phyloP scores from a whole-genome alignment of 139 green algal species.

The Chloropicon primus region DNA sequence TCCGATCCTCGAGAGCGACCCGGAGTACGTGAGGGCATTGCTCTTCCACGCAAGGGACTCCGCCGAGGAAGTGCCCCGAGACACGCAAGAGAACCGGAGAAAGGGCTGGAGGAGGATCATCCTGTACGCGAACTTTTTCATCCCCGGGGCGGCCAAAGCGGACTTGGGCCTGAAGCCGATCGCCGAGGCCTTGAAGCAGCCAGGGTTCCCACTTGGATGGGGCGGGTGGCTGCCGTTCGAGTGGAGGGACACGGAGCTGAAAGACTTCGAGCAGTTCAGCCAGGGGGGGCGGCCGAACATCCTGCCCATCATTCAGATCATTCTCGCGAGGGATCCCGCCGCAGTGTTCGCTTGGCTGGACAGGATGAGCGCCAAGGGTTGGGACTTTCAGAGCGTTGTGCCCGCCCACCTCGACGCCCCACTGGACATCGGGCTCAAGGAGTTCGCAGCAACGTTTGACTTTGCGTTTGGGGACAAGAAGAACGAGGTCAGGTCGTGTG shows the following conservation, averaged over 20 bases:
- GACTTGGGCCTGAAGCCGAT: neutral
- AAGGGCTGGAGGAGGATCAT: slow-evolving; percentile 22
- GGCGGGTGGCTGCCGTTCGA: neutral
- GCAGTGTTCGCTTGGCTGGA: slow-evolving; percentile 9
- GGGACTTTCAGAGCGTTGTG: slow-evolving; percentile 4
- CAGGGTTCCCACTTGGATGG: neutral
- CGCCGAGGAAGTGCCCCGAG: neutral
- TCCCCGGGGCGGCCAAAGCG: neutral
- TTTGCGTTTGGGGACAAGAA: neutral
- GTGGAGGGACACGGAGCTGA: neutral
- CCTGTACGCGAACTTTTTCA: slow-evolving; percentile 21
- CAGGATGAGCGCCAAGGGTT: neutral
- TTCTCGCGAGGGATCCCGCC: slow-evolving; percentile 6
- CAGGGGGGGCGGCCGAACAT: slow-evolving; percentile 7
- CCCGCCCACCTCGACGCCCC: slow-evolving; percentile 9
- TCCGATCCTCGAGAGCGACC: neutral
- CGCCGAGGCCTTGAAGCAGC: neutral
- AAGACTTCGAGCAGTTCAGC: neutral
- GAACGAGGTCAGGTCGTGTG: neutral
- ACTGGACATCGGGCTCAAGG: neutral
- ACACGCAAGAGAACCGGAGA: slow-evolving; percentile 6
- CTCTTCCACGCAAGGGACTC: neutral
- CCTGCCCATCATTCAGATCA: slow-evolving; percentile 17
- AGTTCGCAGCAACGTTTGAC: neutral
- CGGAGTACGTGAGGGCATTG: neutral